Conservation (phyloP, 1,284 basidiomycete genomes). For the Ustilago sp. region DNA sequence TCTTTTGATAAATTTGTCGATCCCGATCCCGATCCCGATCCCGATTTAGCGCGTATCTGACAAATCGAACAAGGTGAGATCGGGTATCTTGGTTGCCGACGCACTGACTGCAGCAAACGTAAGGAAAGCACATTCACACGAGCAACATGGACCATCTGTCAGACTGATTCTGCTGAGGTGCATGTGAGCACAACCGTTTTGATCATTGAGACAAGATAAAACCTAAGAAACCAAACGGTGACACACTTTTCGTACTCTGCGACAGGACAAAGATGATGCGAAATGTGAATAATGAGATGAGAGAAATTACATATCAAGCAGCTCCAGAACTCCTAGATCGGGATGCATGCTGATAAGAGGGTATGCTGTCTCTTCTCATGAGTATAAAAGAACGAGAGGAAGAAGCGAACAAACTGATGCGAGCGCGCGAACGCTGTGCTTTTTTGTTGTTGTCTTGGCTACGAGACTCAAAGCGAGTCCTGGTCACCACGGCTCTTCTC, state of each 20-base stretch:
- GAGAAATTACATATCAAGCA: background rate
- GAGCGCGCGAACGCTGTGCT: constrained; percentile 1
- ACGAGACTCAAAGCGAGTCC: constrained; percentile 30
- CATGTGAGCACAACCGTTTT: background rate
- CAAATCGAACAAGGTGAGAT: background rate
- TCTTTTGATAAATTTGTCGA: background rate
- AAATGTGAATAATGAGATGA: background rate
- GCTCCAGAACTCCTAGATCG: background rate
- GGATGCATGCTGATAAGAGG: background rate
- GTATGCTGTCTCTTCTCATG: constrained; percentile 12
- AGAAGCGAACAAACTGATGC: background rate
- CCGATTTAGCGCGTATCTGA: background rate
- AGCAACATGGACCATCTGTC: background rate
- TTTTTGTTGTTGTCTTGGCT: background rate
- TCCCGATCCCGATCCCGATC: constrained; percentile 3
- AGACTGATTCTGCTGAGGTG: background rate
- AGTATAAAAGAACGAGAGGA: background rate
- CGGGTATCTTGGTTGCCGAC: background rate
- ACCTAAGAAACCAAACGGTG: constrained; percentile 2
- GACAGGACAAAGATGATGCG: background rate
- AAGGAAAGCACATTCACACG: background rate
- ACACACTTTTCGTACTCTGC: background rate
- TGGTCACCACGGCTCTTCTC: constrained; percentile 39
- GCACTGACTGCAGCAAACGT: background rate
- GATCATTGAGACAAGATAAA: background rate